Base-by-base conservation (phyloP, 1,284 basidiomycete species). In the Pterula multifida region DNA sequence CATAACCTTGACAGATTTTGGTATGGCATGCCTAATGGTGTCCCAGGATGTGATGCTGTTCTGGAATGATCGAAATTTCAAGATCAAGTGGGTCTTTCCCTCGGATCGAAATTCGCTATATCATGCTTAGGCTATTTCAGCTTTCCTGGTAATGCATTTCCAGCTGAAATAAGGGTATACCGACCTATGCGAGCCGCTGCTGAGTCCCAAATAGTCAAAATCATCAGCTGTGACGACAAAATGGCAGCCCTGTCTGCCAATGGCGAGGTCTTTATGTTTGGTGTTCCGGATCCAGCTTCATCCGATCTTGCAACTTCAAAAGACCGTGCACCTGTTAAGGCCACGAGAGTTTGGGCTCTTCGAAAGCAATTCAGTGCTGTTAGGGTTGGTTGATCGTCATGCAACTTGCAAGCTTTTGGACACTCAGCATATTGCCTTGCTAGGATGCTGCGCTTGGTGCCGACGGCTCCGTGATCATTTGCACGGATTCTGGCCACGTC, bases 401-500 rank as follows among this genome's bases (percentile, higher is more conserved):
- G 36, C 28, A 32, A 2, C 51, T 45, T 11, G 22, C 45, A 22
- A 21, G 17, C 21, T 13, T 49, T 11, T 28, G 26, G 19, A 19
- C 36, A 24, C 26, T 24, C 9, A 11, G 3, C 42, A 36, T 28
- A 49, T 22, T n/a, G 26, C 36, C 17, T 22, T 21, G 19, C 42
- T 51, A 85, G 75, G 94, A 98, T 61, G 85, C 95, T 4, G 93
- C 90, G 0, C 73, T 98, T 19, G 91, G 93, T 13, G 70, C 80
- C 0, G 92, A 97, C 56, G 91, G 93, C 1, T 80, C 86, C 3
- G 78, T 98, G 58, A 85, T 97, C 58, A 76, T 98, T 39, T 96
- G 91, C 66, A 98, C 95, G 0, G 82, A 87, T 56, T 93, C 93
- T 1, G 95, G 95, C 0, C 93, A 98, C 58, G 93, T 97, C 25